A percentile compares a stretch with the other conserved stretches of the same genome.
These are phyloP conservation scores for Micromonas pusilla DNA, from an alignment of 139 green algal genomes.

Conservation along the genomic window DNA sequence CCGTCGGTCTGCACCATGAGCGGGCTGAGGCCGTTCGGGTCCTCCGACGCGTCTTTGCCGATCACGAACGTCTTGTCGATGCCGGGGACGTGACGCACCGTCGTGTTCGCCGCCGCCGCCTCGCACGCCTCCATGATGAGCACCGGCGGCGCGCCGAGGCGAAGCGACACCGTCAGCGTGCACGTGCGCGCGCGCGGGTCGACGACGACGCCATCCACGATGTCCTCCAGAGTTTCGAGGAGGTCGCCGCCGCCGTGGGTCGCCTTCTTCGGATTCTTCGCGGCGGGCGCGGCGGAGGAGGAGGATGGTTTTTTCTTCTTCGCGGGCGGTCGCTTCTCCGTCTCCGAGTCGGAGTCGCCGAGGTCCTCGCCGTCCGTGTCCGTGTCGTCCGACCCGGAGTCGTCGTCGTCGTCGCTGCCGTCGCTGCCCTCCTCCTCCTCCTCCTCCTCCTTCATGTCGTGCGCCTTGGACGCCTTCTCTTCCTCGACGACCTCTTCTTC, in stretches of 20 bases:
- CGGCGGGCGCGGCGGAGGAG: no score
- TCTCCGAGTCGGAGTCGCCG: background rate
- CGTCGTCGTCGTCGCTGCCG: slow-evolving; percentile 22
- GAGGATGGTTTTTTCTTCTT: background rate
- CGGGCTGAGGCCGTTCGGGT: slow-evolving; percentile 7
- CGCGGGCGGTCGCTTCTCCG: no score
- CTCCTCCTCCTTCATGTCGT: slow-evolving; percentile 6
- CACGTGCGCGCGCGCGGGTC: slow-evolving; percentile 21
- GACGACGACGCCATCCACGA: background rate
- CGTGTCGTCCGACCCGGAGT: background rate
- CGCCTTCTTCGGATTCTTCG: background rate
- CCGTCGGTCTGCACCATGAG: slow-evolving; percentile 82
- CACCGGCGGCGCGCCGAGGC: slow-evolving; percentile 75
- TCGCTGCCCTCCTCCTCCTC: slow-evolving; percentile 23
- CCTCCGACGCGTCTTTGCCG: slow-evolving; percentile 35
- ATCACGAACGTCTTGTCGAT: slow-evolving; percentile 71
- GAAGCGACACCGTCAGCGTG: slow-evolving; percentile 47
- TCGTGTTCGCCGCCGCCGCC: slow-evolving; percentile 40
- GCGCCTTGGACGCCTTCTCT: slow-evolving; percentile 8
- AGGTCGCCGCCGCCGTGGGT: background rate
- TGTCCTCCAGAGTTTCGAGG: background rate
- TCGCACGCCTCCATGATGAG: slow-evolving; percentile 50
- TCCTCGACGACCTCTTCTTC: slow-evolving; percentile 34
- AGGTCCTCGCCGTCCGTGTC: background rate
- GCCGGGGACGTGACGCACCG: slow-evolving; percentile 38